Evolutionary conservation across 2,329 filamentous ascomycete genomes (phyloP), one percentile per base, ranked within the genome.

Genomic region (Verticillium tricorpus): DNA sequence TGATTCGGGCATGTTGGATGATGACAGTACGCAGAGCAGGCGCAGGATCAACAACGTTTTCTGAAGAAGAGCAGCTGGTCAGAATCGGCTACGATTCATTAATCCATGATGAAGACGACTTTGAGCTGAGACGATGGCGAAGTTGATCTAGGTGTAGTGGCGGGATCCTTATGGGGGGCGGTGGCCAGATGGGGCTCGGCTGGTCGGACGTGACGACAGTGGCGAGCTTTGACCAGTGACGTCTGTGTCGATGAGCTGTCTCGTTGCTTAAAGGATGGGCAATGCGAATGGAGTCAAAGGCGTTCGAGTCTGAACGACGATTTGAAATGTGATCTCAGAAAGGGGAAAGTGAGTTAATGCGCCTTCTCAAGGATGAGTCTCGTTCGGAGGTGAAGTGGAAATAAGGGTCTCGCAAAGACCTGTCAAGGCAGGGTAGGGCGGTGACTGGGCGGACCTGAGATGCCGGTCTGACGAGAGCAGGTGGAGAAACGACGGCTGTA

Each of bases 31-130:
- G 9, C 14, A 15, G 17, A 39, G 39, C n/a, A 11, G 12, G 45
- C n/a, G 9, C 9, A 12, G 45, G 19, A 50, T 12, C 71, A 75
- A 73, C 65, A 64, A 67, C 67, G 58, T 64, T 68, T 63, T 62
- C 6, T 25, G 5, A 22, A n/a, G n/a, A 11, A 9, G n/a, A 50
- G 45, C 19, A 50, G n/a, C 45, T 22, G 45, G 19, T 50, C 8
- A 50, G 45, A 9, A 7, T 8, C 22, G 45, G 19, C 45, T 14
- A 50, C 45, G 22, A 22, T 25, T 9, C n/a, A 50, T 50, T 50
- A 50, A n/a, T 50, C n/a, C 45, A 50, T 50, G 11, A 8, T 50
- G 45, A 5, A n/a, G 45, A 22, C 11, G 19, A 14, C 45, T 50
- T 25, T 50, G 45, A 3, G 7, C 11, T 14, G 45, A 50, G 45